Base-by-base conservation (phyloP, 129 eudicot genomes). In the Flaveria trinervia region DNA sequence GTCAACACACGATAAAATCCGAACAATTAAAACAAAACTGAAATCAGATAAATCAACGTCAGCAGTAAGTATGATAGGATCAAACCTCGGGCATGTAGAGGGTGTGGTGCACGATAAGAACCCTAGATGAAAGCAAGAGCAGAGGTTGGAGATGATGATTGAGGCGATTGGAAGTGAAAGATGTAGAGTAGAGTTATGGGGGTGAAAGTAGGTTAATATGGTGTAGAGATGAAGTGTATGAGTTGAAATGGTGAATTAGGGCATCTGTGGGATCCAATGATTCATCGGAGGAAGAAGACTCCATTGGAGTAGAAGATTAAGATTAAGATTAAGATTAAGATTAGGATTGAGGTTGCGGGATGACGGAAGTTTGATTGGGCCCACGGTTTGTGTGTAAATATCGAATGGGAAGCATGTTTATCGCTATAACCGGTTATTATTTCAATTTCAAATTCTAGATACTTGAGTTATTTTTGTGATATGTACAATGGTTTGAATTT, bases 251-350 rank as follows among this genome's bases (percentile, higher is more conserved):
- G 48, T 56, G n/a, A 41, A 20, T 62, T 50, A 71, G 55, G 54
- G 82, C 44, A 49, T 71, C 55, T 49, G 78, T 13, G 52, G 68
- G 83, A 79, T 72, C 83, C 73, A 79, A 64, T 4, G 83, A 79
- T 3, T 72, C 78, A 72, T 79, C 83, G n/a, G 65, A 75, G 33
- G 81, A 68, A 54, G 75, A 51, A 50, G 83, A 22, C 83, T 79
- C 83, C 83, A 79, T 79, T 33, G 39, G 39, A 33, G 39, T 33
- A 33, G 39, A 33, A 56, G 45, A 44, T 44, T 44, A 43, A 43
- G 70, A 44, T 44, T 44, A 43, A 43, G 70, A 28, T 28, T 28
- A 12, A 64, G 68, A 64, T 64, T 64, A 46, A 64, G 22, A 20
- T 20, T 20, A 20, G 0, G 18, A 18, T 64, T 28, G 69, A 64